Evolutionary conservation across 2,329 filamentous ascomycete genomes (phyloP).

Genomic region (Pseudonectria foliicola): DNA sequence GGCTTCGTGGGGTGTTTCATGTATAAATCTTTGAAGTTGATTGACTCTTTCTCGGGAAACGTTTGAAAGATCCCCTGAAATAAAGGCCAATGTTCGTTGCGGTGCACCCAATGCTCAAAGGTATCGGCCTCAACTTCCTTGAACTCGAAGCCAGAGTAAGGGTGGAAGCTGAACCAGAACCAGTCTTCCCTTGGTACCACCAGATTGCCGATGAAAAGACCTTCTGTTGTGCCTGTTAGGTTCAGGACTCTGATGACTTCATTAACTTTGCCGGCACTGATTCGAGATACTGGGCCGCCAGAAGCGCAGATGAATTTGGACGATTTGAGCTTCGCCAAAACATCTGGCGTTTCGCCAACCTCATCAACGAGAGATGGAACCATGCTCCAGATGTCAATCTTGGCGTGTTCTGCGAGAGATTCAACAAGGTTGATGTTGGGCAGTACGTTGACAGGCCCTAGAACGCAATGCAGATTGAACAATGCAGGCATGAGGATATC

Average conservation of each 20-base stretch:
- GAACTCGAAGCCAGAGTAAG: constrained; percentile 28
- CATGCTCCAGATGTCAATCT: constrained; percentile 33
- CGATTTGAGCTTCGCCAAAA: constrained; percentile 23
- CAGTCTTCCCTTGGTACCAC: constrained; percentile 21
- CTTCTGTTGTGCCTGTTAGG: constrained; percentile 27
- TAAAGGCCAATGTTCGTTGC: constrained; percentile 21
- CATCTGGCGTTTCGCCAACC: constrained; percentile 22
- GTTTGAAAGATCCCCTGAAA: constrained; percentile 30
- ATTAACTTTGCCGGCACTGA: constrained; percentile 23
- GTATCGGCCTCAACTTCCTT: constrained; percentile 22
- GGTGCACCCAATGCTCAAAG: constrained; percentile 27
- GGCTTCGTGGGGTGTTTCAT: constrained; percentile 20
- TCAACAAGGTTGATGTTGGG: constrained; percentile 30
- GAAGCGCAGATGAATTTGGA: constrained; percentile 32
- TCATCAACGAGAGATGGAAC: constrained; percentile 30
- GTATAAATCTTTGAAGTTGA: constrained; percentile 27
- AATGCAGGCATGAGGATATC: constrained; percentile 31
- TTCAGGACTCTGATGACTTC: constrained; percentile 27
- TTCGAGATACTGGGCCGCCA: constrained; percentile 26
- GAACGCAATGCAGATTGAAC: constrained; percentile 27
- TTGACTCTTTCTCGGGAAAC: constrained; percentile 18
- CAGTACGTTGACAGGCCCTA: constrained; percentile 28
- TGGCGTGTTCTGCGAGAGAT: constrained; percentile 23
- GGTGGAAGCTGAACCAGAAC: constrained; percentile 28
- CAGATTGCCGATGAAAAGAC: constrained; percentile 28